phyloP scores from a whole-genome alignment of 805 yeast species.

The Brettanomyces custersianus region DNA sequence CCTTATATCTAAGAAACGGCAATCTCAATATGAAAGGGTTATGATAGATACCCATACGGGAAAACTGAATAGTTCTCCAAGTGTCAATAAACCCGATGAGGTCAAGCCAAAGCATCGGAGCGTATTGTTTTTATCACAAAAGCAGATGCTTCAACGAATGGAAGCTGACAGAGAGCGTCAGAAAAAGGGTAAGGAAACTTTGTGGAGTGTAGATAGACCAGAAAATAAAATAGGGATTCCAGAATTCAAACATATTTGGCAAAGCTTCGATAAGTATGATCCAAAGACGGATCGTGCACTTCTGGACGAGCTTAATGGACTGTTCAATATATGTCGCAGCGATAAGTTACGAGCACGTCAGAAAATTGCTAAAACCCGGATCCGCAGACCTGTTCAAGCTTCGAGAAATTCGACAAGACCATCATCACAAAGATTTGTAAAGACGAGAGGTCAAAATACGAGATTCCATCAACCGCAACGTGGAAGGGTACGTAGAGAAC shows the following conservation, averaged over 20 bases:
- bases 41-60: conserved; percentile 28
- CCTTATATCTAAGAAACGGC: conserved; percentile 35
- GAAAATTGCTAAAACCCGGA: too few relatives aligned
- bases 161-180: conserved; percentile 91
- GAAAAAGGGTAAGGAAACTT: conserved; percentile 71
- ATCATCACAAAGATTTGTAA: too few relatives aligned
- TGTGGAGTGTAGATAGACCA: conserved; percentile 61
- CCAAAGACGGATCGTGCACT: conserved; percentile 14
- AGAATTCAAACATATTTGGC: conserved; percentile 26
- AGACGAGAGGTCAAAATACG: too few relatives aligned
- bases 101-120: conserved; percentile 1
- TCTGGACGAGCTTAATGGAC: conserved; percentile 17
- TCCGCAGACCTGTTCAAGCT: too few relatives aligned
- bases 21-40: conserved; percentile 42
- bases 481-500: too few relatives aligned
- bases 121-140: conserved; percentile 13
- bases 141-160: conserved; percentile 67
- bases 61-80: conserved; percentile 6
- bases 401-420: too few relatives aligned
- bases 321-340: conserved; percentile 10
- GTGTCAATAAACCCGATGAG: conserved; percentile 1
- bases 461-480: too few relatives aligned
- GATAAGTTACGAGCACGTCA: too few relatives aligned
- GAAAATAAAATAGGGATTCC: conserved; percentile 11
- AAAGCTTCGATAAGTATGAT: conserved; percentile 12